These are phyloP conservation scores for Austroboletus festivus DNA, from an alignment of 768 basidiomycete genomes.

Conservation along the genomic window DNA sequence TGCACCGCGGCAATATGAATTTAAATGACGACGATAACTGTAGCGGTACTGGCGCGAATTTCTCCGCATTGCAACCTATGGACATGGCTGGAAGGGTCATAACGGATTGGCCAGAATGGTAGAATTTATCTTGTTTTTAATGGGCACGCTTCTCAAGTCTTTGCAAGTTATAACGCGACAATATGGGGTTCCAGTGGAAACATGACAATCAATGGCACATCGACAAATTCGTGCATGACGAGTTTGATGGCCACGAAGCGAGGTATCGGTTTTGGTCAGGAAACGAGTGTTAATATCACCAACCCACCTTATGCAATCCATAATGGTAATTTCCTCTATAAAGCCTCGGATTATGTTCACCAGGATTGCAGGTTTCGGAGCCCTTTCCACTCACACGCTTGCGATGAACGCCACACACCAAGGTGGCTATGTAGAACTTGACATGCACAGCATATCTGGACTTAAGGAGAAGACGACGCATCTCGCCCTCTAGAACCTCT, in stretches of 20 bases:
- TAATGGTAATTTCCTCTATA: slow-evolving; percentile 44
- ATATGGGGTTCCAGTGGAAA: slow-evolving; percentile 70
- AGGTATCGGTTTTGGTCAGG: slow-evolving; percentile 48
- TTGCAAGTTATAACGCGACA: slow-evolving; percentile 54
- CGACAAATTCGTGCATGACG: slow-evolving; percentile 44
- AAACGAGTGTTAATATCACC: slow-evolving; percentile 50
- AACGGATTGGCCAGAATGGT: slow-evolving; percentile 71
- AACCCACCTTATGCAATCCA: slow-evolving; percentile 67
- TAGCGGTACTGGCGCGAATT: slow-evolving; percentile 52
- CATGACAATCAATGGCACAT: slow-evolving; percentile 64
- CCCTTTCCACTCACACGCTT: slow-evolving; percentile 52
- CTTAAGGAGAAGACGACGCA: slow-evolving; percentile 67
- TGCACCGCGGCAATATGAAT: neutral
- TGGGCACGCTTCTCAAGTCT: neutral
- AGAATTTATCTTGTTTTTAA: too few relatives aligned
- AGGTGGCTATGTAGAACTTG: slow-evolving; percentile 59
- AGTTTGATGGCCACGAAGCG: slow-evolving; percentile 34
- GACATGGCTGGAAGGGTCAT: slow-evolving; percentile 47
- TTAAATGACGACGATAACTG: slow-evolving; percentile 33
- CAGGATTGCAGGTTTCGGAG: slow-evolving; percentile 41
- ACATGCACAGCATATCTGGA: slow-evolving; percentile 71
- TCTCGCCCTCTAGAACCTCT: slow-evolving; percentile 50
- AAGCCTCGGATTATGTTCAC: too few relatives aligned
- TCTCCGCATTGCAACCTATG: slow-evolving; percentile 57
- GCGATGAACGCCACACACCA: slow-evolving; percentile 72